Evolutionary conservation across 768 basidiomycete species (phyloP), one percentile per base, ranked within the genome.

Genomic region (Suillus paluster): DNA sequence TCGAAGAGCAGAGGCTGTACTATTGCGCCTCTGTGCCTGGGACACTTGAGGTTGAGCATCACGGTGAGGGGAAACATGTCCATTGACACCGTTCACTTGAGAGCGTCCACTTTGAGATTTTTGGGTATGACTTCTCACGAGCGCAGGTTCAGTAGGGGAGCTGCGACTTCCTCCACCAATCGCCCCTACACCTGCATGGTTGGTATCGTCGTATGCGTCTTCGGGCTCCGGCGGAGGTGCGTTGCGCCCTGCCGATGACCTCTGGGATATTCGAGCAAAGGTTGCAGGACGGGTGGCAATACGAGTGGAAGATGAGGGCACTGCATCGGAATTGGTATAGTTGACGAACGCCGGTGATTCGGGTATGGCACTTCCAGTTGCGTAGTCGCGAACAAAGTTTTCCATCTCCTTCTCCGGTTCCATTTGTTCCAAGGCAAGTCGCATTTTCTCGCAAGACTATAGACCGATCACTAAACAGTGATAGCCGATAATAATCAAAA

Each of bases 381-480:
- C 94, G 70, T 94, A 94, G 63, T 90, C 86, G 38, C 86, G 85
- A 12, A 98, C 94, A 67, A 99, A 98, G 70, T 84, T 85, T 64
- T 94, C 89, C 82, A 96, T 88, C 67, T 99, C 97, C 55, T 84
- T 87, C 38, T 90, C 90, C 0, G 93, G 86, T 66, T 98, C 95
- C 75, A 96, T 84, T 63, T 90, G 88, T 73, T 99, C 97, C 39
- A 99, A 83, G 5, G 92, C 84, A 44, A 95, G 81, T 38, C 97
- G 86, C 57, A 96, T 81, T 49, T 88, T 84, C 77, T 99, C 97
- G 75, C 96, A 98, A 0, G 94, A 94, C 97, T 98, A 61, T 25
- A 7, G 33, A 46, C 48, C 36, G 38, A 23, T 23, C 9, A 41
- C 7, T 39, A 10, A 49, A 53, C 9, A 38, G 60, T 49, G 36